Evolutionary conservation across 2,329 filamentous ascomycete species (phyloP), one percentile per base, ranked within the genome.

Genomic region (Magnaporthiopsis rhizophila): DNA sequence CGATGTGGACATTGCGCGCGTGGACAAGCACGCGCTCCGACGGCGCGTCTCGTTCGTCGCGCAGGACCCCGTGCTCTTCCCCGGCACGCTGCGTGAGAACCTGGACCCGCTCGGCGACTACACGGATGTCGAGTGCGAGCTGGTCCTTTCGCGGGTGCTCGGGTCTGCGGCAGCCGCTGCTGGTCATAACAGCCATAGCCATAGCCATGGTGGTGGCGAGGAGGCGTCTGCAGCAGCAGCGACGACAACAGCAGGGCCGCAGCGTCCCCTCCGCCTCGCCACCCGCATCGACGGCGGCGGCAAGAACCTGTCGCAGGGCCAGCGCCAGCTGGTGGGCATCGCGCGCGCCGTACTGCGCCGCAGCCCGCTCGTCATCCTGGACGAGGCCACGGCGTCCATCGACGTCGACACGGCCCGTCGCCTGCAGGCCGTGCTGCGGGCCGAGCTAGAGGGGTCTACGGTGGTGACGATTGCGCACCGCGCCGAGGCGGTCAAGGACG

Each of bases 391-490:
- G 3, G 85, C 86, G 3, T 85, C 82, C 0, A 86, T 88, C 62
- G 86, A 88, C 65, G 79, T 80, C 60, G 79, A 77, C 64, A 88
- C 86, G 1, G 86, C 86, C 0, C 77, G 78, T 26, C 77, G 79
- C 28, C 86, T 88, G 64, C 85, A 88, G 72, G 75, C 81, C 18
- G 77, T 88, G 2, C 70, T 88, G 56, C 73, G 84, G 4, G 78
- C 81, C 30, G 84, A 87, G 70, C 75, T 88, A 59, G 70, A 71
- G 4, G 66, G 78, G 18, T 86, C 83, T 68, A 88, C 86, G 0
- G 84, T 89, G 2, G 85, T 89, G 58, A 87, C 86, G 0, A 87
- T 89, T 71, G 86, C 86, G n/a, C 86, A 89, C 71, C 79, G 86
- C 1, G 74, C 87, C 1, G 83, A 87, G 72, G 86, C 86, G 0